phyloP scores from a whole-genome alignment of 2,329 filamentous ascomycete species.

The Fusarium subglutinans region DNA sequence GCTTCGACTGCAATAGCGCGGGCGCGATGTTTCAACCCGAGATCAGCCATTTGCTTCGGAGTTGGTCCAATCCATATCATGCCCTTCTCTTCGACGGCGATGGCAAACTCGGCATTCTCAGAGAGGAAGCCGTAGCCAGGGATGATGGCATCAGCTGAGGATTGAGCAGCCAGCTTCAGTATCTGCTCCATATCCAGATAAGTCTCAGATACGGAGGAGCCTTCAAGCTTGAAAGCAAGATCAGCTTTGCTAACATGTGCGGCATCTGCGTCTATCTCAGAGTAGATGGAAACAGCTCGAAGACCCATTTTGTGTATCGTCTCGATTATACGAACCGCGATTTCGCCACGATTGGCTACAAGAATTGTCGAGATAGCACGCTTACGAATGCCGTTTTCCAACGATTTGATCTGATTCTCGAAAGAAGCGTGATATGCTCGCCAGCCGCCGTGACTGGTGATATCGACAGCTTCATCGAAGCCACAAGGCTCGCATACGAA shows the following conservation, averaged over 20 bases:
- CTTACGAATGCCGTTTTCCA: neutral
- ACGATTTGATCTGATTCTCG: neutral
- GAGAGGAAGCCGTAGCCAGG: conserved; percentile 75
- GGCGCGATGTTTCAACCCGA: conserved; percentile 52
- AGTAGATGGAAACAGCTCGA: conserved; percentile 75
- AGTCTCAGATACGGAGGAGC: conserved; percentile 54
- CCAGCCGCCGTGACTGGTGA: conserved; percentile 48
- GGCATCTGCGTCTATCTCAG: conserved; percentile 67
- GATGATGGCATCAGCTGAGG: conserved; percentile 65
- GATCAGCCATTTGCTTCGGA: conserved; percentile 52
- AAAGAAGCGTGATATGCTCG: conserved; percentile 36
- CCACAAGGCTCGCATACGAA: conserved; percentile 52
- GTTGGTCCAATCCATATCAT: conserved; percentile 69
- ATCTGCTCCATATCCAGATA: conserved; percentile 74
- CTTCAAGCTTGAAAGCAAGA: conserved; percentile 70
- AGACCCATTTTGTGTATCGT: conserved; percentile 75
- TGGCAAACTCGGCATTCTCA: conserved; percentile 70
- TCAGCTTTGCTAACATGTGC: conserved; percentile 76
- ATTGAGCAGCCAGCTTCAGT: conserved; percentile 60
- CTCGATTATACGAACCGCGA: conserved; percentile 72
- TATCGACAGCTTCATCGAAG: conserved; percentile 44
- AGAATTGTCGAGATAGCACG: conserved; percentile 51
- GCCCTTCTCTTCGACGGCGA: conserved; percentile 60
- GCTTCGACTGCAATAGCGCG: conserved; percentile 45
- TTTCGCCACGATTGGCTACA: conserved; percentile 74